Conservation (phyloP, 164 flowering plant species). For the Dillenia suffruticosa region DNA sequence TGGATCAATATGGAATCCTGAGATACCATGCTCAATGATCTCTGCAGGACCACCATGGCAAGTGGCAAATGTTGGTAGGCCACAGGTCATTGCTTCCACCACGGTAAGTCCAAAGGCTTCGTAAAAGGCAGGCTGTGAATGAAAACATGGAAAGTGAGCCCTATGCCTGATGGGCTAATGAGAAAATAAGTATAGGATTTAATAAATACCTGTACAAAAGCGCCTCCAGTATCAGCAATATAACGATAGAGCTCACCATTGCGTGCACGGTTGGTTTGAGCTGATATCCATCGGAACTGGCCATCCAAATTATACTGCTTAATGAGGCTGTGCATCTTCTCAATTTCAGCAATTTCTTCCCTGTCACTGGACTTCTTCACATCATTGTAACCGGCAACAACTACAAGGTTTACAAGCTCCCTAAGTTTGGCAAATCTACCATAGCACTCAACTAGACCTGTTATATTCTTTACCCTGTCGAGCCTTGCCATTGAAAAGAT, state of each 20-base stretch:
- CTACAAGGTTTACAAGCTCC: conserved; percentile 76
- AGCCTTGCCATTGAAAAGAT: conserved; percentile 98
- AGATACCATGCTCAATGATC: conserved; percentile 82
- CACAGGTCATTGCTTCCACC: conserved; percentile 98
- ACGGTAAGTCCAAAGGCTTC: conserved; percentile 99
- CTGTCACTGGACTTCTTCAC: conserved; percentile 78
- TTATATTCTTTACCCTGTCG: conserved; percentile 87
- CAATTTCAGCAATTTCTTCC: conserved; percentile 90
- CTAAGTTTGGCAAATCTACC: conserved; percentile 57
- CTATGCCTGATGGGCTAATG: neutral
- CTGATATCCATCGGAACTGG: conserved; percentile 82
- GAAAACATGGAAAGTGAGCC: neutral
- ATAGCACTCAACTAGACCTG: conserved; percentile 85
- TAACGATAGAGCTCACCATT: conserved; percentile 97
- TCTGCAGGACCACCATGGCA: conserved; percentile 97
- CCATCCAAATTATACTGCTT: conserved; percentile 65
- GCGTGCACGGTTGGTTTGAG: conserved; percentile 79
- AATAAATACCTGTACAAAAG: conserved; percentile 76
- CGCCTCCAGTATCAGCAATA: conserved; percentile 83
- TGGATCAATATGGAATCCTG: conserved; percentile 95
- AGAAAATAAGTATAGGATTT: neutral
- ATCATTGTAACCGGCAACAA: conserved; percentile 78
- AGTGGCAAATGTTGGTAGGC: conserved; percentile 97
- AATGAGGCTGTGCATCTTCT: conserved; percentile 85
- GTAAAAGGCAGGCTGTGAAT: conserved; percentile 82